Percentiles rank a stretch among this genome's conserved stretches.
Evolutionary conservation across 345 rosid genomes (phyloP).

Genomic region (Hypericum perforatum): DNA sequence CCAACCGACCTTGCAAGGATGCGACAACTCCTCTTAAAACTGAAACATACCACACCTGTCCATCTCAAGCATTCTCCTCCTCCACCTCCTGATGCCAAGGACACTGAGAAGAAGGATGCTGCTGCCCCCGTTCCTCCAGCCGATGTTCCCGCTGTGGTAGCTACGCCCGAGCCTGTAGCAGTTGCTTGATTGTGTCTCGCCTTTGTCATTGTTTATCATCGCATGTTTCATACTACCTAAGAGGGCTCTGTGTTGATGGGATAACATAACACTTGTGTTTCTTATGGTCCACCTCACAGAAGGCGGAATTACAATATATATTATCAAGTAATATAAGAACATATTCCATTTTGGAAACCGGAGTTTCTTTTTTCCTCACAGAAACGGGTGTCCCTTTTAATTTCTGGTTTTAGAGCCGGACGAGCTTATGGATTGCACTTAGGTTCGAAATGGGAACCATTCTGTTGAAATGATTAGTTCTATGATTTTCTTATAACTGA

Average conservation of each 20-base stretch:
- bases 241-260: slow-evolving; percentile 8
- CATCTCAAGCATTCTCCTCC: slow-evolving; percentile 54
- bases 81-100: slow-evolving; percentile 33
- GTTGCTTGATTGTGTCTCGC: slow-evolving; percentile 29
- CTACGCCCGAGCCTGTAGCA: slow-evolving; percentile 32
- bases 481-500: too few species aligned
- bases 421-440: too few species aligned
- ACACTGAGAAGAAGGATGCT: slow-evolving; percentile 6
- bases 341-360: too few species aligned
- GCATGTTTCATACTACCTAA: too few species aligned
- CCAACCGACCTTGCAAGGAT: slow-evolving; percentile 71
- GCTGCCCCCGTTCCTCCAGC: slow-evolving; percentile 9
- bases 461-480: too few species aligned
- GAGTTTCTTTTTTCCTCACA: too few species aligned
- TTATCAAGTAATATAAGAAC: too few species aligned
- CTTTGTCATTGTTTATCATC: background rate
- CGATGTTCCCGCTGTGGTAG: slow-evolving; percentile 12
- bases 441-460: too few species aligned
- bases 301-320: background rate
- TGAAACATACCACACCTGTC: slow-evolving; percentile 60
- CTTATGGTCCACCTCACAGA: slow-evolving; percentile 14
- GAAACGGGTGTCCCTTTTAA: too few species aligned
- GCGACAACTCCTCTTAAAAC: slow-evolving; percentile 54
- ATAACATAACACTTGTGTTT: too few species aligned
- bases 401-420: too few species aligned